Conservation (phyloP, 2,329 filamentous ascomycete genomes). For the Bretziella fagacearum region DNA sequence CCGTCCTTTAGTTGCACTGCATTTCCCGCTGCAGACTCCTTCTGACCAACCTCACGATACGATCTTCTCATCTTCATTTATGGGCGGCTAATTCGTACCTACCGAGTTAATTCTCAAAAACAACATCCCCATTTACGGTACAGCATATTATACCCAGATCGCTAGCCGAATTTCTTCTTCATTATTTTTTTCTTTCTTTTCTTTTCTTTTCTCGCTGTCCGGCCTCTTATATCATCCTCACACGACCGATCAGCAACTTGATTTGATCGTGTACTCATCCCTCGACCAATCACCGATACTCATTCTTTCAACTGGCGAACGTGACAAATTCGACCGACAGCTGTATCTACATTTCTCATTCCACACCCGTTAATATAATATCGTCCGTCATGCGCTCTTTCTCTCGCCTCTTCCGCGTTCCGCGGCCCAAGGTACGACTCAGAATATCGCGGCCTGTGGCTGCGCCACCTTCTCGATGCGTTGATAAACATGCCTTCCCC, state of each 20-base stretch:
- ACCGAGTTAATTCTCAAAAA: background rate
- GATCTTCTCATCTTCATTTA: background rate
- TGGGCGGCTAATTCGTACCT: background rate
- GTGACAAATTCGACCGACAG: background rate
- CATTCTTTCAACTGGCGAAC: background rate
- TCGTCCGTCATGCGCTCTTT: constrained; percentile 13
- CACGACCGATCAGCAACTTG: background rate
- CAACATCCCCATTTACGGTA: background rate
- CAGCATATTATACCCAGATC: background rate
- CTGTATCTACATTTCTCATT: background rate
- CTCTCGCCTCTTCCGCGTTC: constrained; percentile 21
- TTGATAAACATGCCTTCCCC: background rate
- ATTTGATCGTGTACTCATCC: constrained; percentile 1
- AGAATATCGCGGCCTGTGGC: too few species aligned
- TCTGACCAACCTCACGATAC: constrained; percentile 1
- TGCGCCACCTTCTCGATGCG: too few species aligned
- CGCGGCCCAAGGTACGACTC: constrained; percentile 25
- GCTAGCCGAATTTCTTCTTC: background rate
- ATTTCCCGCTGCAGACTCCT: constrained; percentile 6
- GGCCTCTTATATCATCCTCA: background rate
- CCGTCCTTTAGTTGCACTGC: constrained; percentile 5
- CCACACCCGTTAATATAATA: background rate
- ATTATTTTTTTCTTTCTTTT: background rate
- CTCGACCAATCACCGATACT: background rate
- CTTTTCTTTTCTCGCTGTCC: background rate